Conservation (phyloP, 2,329 filamentous ascomycete species). For the Calonectria hawksworthii region DNA sequence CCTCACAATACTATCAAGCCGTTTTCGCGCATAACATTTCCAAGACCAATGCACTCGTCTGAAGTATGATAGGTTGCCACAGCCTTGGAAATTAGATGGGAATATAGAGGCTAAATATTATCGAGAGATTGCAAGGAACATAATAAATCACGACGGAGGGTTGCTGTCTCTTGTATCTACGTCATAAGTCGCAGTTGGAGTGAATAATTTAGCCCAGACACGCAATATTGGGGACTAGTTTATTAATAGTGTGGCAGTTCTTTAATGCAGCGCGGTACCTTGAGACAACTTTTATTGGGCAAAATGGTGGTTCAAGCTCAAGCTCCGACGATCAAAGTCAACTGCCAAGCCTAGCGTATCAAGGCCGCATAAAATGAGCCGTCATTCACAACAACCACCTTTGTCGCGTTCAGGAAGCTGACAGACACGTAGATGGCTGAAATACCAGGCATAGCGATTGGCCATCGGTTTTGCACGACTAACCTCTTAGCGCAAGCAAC, state of each 20-base stretch:
- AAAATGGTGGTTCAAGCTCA: background rate
- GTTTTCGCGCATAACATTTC: background rate
- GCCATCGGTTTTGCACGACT: background rate
- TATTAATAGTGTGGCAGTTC: background rate
- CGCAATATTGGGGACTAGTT: background rate
- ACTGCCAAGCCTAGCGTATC: background rate
- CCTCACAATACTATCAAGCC: background rate
- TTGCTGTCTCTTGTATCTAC: too few relatives aligned
- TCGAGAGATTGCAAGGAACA: background rate
- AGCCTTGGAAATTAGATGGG: background rate
- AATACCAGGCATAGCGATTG: background rate
- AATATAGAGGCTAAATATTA: background rate
- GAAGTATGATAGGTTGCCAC: background rate
- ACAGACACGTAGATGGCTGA: slow-evolving; percentile 23
- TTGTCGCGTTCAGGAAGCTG: background rate
- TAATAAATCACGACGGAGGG: background rate
- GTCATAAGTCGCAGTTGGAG: background rate
- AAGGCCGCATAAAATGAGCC: background rate
- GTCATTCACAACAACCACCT: background rate
- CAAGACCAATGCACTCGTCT: background rate
- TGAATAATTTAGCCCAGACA: background rate
- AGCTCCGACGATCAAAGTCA: background rate
- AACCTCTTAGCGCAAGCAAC: background rate
- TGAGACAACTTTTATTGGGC: background rate
- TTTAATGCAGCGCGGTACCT: background rate